Percentiles rank a stretch among this genome's conserved stretches.
These are phyloP conservation scores for Lepraria neglecta DNA, from an alignment of 495 filamentous ascomycete species.

Conservation along the genomic window DNA sequence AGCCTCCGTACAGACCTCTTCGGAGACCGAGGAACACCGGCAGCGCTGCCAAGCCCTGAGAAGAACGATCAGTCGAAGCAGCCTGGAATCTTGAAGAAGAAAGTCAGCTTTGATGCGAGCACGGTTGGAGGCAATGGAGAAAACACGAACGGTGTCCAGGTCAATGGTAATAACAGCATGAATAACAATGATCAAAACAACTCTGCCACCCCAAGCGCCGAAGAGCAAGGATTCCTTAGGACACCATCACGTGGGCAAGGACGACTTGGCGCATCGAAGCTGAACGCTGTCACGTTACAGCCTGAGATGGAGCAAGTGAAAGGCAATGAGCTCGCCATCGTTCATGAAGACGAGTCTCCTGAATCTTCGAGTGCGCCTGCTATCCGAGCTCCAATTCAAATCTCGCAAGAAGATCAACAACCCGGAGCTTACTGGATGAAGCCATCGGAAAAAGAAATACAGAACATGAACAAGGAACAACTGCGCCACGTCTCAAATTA, in stretches of 20 bases:
- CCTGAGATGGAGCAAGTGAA: constrained; percentile 69
- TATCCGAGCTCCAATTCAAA: constrained; percentile 32
- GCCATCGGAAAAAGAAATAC: constrained; percentile 63
- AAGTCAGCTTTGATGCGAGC: constrained; percentile 80
- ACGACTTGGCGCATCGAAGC: constrained; percentile 44
- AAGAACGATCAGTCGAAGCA: constrained; percentile 36
- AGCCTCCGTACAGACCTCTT: constrained; percentile 74
- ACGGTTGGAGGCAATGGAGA: constrained; percentile 39
- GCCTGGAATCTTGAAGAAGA: constrained; percentile 58
- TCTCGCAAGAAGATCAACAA: constrained; percentile 46
- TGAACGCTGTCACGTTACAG: constrained; percentile 37
- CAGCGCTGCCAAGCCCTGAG: constrained; percentile 30
- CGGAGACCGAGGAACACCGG: constrained; percentile 40
- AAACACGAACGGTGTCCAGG: constrained; percentile 19
- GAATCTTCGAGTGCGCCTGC: constrained; percentile 36
- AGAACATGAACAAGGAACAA: constrained; percentile 65
- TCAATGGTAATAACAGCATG: constrained; percentile 39
- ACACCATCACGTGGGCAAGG: constrained; percentile 41
- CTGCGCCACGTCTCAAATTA: constrained; percentile 64
- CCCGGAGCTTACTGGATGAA: constrained; percentile 80
- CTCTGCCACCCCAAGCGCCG: constrained; percentile 51
- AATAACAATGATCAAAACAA: constrained; percentile 42
- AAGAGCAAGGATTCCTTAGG: constrained; percentile 62
- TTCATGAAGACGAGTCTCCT: constrained; percentile 59
- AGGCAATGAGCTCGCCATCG: constrained; percentile 70